A percentile compares a stretch with the other conserved stretches of the same genome.
phyloP scores from a whole-genome alignment of 228 moss, liverwort and hornwort species.

The Sphagnum magellanicum region DNA sequence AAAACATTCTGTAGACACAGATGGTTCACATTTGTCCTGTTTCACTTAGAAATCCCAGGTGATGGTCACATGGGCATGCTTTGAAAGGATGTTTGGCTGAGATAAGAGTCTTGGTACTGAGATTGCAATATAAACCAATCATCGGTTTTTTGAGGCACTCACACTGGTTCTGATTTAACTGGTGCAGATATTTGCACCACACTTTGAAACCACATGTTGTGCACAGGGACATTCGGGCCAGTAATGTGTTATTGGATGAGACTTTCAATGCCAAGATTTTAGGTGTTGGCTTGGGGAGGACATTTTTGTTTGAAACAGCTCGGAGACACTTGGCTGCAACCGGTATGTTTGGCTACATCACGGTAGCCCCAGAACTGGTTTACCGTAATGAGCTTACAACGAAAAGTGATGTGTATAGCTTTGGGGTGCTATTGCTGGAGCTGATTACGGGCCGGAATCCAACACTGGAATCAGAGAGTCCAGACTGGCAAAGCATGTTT shows the following conservation, averaged over 20 bases:
- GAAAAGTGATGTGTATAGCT: constrained; percentile 93
- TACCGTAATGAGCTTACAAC: constrained; percentile 85
- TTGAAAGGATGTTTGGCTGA: too few species aligned
- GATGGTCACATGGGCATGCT: too few species aligned
- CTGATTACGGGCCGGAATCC: constrained; percentile 83
- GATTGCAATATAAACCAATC: too few species aligned
- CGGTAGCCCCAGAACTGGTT: constrained; percentile 70
- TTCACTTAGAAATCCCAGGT: too few species aligned
- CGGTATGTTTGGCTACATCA: constrained; percentile 70
- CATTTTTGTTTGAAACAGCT: constrained; percentile 57
- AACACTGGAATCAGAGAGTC: constrained; percentile 45
- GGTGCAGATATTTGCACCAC: constrained; percentile 75
- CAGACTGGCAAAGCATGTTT: constrained; percentile 76
- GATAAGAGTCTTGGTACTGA: too few species aligned
- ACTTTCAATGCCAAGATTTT: constrained; percentile 65
- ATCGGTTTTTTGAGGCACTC: too few species aligned
- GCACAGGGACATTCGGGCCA: constrained; percentile 75
- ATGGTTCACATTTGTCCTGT: too few species aligned
- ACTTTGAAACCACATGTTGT: constrained; percentile 90
- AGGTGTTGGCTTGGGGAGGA: constrained; percentile 78
- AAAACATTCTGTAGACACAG: too few species aligned
- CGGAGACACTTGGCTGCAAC: constrained; percentile 73
- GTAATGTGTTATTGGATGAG: constrained; percentile 75
- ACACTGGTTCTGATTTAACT: too few species aligned
- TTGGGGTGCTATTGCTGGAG: constrained; percentile 81